These are phyloP conservation scores for Firmiana major DNA, from an alignment of 345 rosid species.

Conservation along the genomic window DNA sequence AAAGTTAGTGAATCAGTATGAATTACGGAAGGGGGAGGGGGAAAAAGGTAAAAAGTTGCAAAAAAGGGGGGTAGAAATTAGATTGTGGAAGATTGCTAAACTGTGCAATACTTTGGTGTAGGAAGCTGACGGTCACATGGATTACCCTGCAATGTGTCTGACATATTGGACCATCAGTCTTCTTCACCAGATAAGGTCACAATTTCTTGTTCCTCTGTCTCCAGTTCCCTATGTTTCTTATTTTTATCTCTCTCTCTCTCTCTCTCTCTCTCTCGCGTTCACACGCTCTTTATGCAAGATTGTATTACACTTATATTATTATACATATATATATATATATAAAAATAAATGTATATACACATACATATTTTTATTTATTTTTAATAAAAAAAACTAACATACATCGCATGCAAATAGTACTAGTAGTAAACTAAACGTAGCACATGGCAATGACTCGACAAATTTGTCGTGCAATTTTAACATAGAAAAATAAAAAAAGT, in stretches of 20 bases:
- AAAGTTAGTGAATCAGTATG: background rate
- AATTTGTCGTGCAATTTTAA: no score
- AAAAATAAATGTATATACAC: no score
- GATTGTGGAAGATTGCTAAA: conserved; percentile 10
- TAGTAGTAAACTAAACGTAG: background rate
- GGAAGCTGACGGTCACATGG: conserved; percentile 34
- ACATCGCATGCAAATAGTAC: background rate
- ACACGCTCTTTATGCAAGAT: background rate
- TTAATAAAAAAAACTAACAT: no score
- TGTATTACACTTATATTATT: no score
- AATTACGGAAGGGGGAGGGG: background rate
- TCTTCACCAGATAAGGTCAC: conserved; percentile 25
- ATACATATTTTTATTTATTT: no score
- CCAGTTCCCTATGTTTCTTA: conserved; percentile 16
- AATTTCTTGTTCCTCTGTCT: no score
- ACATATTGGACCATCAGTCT: conserved; percentile 26
- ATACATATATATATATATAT: no score
- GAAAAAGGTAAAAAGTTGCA: background rate
- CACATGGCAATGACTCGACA: background rate
- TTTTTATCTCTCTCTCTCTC: background rate
- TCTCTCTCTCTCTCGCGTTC: conserved; percentile 9
- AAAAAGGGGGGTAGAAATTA: background rate
- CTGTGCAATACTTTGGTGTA: background rate
- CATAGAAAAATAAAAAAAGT: no score
- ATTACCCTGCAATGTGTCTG: conserved; percentile 24